phyloP scores from a whole-genome alignment of 2,329 filamentous ascomycete genomes.

The Paraphoma chrysanthemicola region DNA sequence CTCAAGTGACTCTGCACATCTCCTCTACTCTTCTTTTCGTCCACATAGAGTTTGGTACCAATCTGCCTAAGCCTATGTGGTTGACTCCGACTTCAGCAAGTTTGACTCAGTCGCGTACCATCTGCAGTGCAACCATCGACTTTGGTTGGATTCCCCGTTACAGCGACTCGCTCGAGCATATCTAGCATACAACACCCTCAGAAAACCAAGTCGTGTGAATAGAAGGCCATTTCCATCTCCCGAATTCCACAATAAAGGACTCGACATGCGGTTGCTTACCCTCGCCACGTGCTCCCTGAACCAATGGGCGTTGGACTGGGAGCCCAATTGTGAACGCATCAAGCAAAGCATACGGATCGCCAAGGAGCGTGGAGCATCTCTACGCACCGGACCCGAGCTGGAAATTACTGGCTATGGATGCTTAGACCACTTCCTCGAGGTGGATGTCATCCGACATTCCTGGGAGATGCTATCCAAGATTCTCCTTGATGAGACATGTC shows the following conservation, averaged over 20 bases:
- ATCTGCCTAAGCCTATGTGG: too few species aligned
- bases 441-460: constrained; percentile 25
- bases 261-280: constrained; percentile 26
- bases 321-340: constrained; percentile 69
- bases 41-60: too few species aligned
- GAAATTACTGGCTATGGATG: constrained; percentile 47
- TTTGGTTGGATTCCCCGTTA: too few species aligned
- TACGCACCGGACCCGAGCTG: constrained; percentile 49
- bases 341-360: constrained; percentile 64
- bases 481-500: constrained; percentile 64
- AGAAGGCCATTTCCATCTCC: too few species aligned
- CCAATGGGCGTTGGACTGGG: constrained; percentile 40
- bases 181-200: too few species aligned
- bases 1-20: too few species aligned
- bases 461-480: constrained; percentile 69
- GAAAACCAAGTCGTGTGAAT: too few species aligned
- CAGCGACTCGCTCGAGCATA: too few species aligned
- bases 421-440: constrained; percentile 65
- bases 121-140: too few species aligned
- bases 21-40: too few species aligned
- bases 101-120: too few species aligned
- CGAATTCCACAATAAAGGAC: not conserved
- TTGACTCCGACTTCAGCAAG: too few species aligned
- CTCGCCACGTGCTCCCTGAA: constrained; percentile 41
- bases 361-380: constrained; percentile 24